Percentiles rank a stretch among this genome's conserved stretches.
Evolutionary conservation across 345 rosid genomes (phyloP).

Genomic region (Erysimum cheiranthoides): DNA sequence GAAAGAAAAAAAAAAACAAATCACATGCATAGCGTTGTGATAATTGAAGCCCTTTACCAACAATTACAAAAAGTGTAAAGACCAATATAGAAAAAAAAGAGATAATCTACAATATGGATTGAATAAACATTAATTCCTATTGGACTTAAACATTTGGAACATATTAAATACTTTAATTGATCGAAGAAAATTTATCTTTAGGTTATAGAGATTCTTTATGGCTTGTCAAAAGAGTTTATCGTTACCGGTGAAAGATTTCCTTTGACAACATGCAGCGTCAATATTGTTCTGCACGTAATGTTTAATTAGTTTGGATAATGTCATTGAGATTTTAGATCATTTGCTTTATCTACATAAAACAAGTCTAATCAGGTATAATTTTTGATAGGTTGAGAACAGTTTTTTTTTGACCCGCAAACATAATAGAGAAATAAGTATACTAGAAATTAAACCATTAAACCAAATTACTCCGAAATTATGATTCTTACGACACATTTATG

Average conservation of each 20-base stretch:
- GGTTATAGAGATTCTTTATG: neutral
- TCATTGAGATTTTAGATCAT: neutral
- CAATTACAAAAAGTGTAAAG: neutral
- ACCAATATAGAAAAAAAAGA: neutral
- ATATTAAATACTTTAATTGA: neutral
- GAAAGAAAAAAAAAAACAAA: slow-evolving; percentile 23
- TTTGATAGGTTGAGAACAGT: neutral
- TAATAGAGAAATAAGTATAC: neutral
- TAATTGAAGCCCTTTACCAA: slow-evolving; percentile 27
- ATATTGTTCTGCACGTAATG: neutral
- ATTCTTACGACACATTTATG: slow-evolving; percentile 39
- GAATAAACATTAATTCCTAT: neutral
- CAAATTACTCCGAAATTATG: neutral
- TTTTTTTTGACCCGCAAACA: neutral
- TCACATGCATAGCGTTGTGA: slow-evolving; percentile 30
- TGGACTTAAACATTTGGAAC: neutral
- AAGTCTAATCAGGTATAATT: neutral
- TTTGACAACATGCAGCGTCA: neutral
- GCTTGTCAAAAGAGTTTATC: neutral
- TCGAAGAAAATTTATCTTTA: neutral
- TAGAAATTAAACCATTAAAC: neutral
- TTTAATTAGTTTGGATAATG: slow-evolving; percentile 16
- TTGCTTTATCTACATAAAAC: neutral
- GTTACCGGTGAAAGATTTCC: neutral
- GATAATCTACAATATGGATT: neutral